Evolutionary conservation across 768 basidiomycete species (phyloP), one percentile per base, ranked within the genome.

Genomic region (Boletus rufocinnamomeus): DNA sequence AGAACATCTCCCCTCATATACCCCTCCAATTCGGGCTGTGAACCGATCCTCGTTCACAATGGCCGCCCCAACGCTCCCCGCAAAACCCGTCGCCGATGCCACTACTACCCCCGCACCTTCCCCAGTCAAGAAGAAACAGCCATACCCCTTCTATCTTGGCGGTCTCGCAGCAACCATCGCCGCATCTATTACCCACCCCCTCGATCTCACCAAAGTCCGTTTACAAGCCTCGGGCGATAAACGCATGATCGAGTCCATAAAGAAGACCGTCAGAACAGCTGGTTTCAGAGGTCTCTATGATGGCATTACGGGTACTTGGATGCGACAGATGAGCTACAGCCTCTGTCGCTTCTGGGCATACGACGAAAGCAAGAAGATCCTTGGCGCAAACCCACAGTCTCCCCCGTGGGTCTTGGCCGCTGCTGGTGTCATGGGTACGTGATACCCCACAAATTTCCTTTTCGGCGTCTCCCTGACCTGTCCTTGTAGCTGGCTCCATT

Each of bases 291-390:
- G 93, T 3, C 79, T 95, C 49, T 93, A 84, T 67, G 93, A 94
- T 69, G 93, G 93, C 19, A 91, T 94, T 58, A 79, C 87, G 3
- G 93, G 93, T 32, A 96, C 93, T 28, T 88, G 91, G 85, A 75
- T 96, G 74, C 84, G 93, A 30, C 93, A 96, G 75, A 93, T 95
- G 91, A 90, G 87, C 35, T 95, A 95, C 75, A 93, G 90, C 44
- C 78, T 94, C 71, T 93, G 91, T 72, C 81, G 93, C n/a, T 95
- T 94, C 78, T 94, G 91, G 85, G 91, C 90, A 17, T 93, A 95
- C 72, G 93, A 95, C 61, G 89, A 91, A 76, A 91, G 88, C 71
- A 95, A 94, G 80, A 92, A 88, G 77, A 62, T 88, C 8, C 66
- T 95, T 0, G 89, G 89, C 23, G 88, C 89, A 16, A 79, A 76